A percentile compares a stretch with the other conserved stretches of the same genome.
phyloP scores from a whole-genome alignment of 2,329 filamentous ascomycete genomes.

The Pseudocercospora musae region DNA sequence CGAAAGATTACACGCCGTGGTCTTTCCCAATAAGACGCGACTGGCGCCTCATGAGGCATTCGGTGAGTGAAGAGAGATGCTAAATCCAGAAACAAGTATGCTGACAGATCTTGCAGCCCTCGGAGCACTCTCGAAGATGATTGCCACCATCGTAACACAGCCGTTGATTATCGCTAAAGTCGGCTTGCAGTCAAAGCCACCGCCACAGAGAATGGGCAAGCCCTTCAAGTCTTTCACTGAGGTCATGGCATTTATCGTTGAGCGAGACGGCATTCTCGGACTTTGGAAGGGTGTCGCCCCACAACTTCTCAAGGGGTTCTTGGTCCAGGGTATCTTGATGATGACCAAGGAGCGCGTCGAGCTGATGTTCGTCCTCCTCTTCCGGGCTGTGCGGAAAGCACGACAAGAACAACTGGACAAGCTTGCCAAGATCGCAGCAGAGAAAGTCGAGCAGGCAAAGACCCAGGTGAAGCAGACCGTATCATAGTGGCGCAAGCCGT shows the following conservation, averaged over 20 bases:
- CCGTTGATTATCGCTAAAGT: slow-evolving; percentile 98
- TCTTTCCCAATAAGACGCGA: slow-evolving; percentile 74
- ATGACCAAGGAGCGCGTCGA: slow-evolving; percentile 98
- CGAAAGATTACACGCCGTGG: slow-evolving; percentile 72
- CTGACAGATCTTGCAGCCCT: slow-evolving; percentile 54
- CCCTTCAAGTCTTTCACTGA: slow-evolving; percentile 91
- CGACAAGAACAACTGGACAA: slow-evolving; percentile 68
- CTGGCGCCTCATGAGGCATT: slow-evolving; percentile 87
- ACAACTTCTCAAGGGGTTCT: slow-evolving; percentile 84
- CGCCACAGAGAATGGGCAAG: slow-evolving; percentile 77
- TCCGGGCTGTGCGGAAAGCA: slow-evolving; percentile 74
- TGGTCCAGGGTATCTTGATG: slow-evolving; percentile 96
- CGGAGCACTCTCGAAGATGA: slow-evolving; percentile 85
- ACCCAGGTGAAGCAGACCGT: slow-evolving; percentile 7
- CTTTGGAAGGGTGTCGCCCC: slow-evolving; percentile 96
- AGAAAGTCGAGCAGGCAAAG: slow-evolving; percentile 51
- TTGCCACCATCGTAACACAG: slow-evolving; percentile 89
- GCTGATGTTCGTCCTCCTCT: slow-evolving; percentile 77
- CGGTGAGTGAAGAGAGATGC: slow-evolving; percentile 56
- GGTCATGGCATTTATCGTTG: slow-evolving; percentile 89
- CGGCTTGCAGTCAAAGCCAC: slow-evolving; percentile 88
- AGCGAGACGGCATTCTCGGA: slow-evolving; percentile 78
- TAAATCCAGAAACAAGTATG: not conserved
- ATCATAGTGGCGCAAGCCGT: not conserved
- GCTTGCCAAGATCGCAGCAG: slow-evolving; percentile 60